These are phyloP conservation scores for Talaromyces sp. DNA, from an alignment of 2,329 filamentous ascomycete species.

Conservation along the genomic window DNA sequence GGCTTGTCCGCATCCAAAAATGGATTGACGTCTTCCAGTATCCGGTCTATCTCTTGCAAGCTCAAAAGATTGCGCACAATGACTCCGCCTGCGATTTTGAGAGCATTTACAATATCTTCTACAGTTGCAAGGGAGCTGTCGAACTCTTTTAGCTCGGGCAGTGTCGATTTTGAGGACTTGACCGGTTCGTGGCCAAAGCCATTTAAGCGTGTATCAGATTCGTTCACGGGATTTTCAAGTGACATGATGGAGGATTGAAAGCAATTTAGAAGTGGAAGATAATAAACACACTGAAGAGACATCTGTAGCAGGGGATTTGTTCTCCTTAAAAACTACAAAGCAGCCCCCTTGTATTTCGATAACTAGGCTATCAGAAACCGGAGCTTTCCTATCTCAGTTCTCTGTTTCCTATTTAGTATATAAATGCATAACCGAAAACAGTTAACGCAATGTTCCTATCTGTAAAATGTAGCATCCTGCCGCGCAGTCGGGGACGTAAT, in stretches of 20 bases:
- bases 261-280: not conserved
- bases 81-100: not conserved
- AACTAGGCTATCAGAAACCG: not conserved
- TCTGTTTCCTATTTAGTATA: not conserved
- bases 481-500: not conserved
- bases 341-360: not conserved
- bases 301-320: not conserved
- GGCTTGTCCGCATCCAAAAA: not conserved
- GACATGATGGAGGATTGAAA: no score
- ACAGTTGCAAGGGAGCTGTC: not conserved
- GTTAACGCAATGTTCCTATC: not conserved
- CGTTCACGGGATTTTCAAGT: not conserved
- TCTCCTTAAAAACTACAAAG: not conserved
- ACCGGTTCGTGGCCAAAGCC: not conserved
- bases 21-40: not conserved
- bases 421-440: not conserved
- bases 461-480: not conserved
- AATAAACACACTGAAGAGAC: not conserved
- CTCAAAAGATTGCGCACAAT: not conserved
- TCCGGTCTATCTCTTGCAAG: conserved; percentile 21
- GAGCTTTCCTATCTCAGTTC: not conserved
- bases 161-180: not conserved
- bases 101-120: not conserved
- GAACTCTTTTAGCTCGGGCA: not conserved
- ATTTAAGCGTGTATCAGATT: no score